These are phyloP conservation scores for Lichtheimia hyalospora DNA, from an alignment of 371 early-diverging fungal genomes.

Conservation along the genomic window DNA sequence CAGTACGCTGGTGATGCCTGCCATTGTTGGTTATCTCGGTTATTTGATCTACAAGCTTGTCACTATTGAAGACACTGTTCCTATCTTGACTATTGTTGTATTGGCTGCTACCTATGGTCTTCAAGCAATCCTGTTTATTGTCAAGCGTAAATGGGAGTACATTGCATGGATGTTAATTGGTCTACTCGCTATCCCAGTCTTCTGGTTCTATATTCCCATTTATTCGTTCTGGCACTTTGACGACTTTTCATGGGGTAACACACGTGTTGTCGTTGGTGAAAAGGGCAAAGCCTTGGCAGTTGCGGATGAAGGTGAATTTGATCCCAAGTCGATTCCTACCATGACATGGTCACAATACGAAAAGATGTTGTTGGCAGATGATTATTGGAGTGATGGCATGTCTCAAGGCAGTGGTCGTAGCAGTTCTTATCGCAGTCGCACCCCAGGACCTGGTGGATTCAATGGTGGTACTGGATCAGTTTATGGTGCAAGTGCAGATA, in stretches of 20 bases:
- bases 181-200: constrained; percentile 81
- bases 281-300: constrained; percentile 67
- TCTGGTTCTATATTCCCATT: constrained; percentile 79
- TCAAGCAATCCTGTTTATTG: constrained; percentile 82
- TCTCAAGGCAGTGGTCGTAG: constrained; percentile 35
- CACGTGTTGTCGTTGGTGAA: constrained; percentile 83
- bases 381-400: constrained; percentile 36
- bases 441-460: constrained; percentile 1
- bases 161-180: constrained; percentile 96
- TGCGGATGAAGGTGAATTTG: constrained; percentile 53
- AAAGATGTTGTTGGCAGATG: constrained; percentile 63
- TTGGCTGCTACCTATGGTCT: constrained; percentile 80
- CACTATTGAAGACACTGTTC: constrained; percentile 39
- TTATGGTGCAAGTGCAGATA: constrained; percentile 2
- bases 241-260: constrained; percentile 98
- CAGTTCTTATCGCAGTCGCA: constrained; percentile 17
- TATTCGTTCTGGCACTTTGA: constrained; percentile 97
- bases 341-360: constrained; percentile 93
- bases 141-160: constrained; percentile 88
- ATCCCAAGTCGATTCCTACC: constrained; percentile 59
- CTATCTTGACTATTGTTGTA: constrained; percentile 60
- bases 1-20: constrained; percentile 93
- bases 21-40: constrained; percentile 82
- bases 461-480: constrained; percentile 1
- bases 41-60: constrained; percentile 68